Evolutionary conservation across 2,329 filamentous ascomycete species (phyloP), one percentile per base, ranked within the genome.

Genomic region (Ceratocystis eucalypticola): DNA sequence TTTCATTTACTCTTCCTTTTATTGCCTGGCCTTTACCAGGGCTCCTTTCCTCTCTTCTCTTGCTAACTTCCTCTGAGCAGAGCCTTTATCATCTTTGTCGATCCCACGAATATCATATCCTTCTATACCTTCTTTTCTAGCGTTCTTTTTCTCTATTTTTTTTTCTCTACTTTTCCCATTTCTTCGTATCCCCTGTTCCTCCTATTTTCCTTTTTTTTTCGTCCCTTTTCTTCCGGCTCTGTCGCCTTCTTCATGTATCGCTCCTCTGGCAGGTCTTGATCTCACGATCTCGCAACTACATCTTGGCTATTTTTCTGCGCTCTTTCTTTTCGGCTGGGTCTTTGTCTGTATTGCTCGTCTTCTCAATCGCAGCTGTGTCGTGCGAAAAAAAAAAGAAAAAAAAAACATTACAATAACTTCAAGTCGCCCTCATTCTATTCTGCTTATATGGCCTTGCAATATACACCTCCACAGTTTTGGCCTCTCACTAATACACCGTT

Each of bases 1-100:
- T 63, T 63, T 46, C 41, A 50, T 63, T 63, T 25, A n/a, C 15
- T 63, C n/a, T 48, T 48, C 46, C 46, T 63, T 48, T 63, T 63
- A 30, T 48, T 50, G 17, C 22, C 41, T 63, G 28, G 61, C 22
- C 48, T 33, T 10, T 50, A 41, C 25, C 28, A n/a, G 44, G 28
- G 61, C 20, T 20, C 15, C 30, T 37, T 57, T 57, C 53, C 25
- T 25, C 25, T 57, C 8, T n/a, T 17, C 25, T 28, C n/a, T 22
- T 10, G n/a, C 61, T 5, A 44, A 10, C 37, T 45, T 28, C 12
- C 25, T 64, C 20, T 28, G 15, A 3, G 41, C 33, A 22, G 17
- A 15, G 41, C 25, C 50, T 41, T 44, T 65, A 55, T 48, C 46
- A 65, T 30, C 46, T 57, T 44, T 41, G 33, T 25, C n/a, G 48